Evolutionary conservation across 306 rosid genomes (phyloP), one percentile per base, ranked within the genome.

Genomic region (Myrica gale): DNA sequence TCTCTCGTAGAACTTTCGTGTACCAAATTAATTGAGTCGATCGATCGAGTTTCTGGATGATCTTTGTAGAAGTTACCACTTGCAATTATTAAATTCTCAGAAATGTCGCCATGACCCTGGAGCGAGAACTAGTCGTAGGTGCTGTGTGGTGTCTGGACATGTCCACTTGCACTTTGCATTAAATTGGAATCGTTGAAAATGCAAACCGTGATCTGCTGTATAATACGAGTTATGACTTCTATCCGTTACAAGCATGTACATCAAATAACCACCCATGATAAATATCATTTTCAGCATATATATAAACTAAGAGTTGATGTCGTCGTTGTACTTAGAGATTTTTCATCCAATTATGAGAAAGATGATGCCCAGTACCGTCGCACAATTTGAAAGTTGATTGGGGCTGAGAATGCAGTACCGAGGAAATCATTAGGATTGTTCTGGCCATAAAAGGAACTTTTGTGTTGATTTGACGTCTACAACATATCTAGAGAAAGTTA

Each of bases 1-100:
- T 48, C 48, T 55, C 26, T 42, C 65, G 9, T 42, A 50, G 23
- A 81, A 75, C 58, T 79, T 78, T 62, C 86, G 76, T 37, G 74
- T 20, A 58, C 21, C 12, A 61, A 5, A 73, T 16, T 58, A 75
- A 61, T 54, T 45, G 69, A 60, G 23, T 26, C 51, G 43, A 71
- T 54, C 16, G 37, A 32, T 32, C 13, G 10, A 48, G 13, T 45
- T 58, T 44, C 62, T 1, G 60, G 81, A 71, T 72, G 74, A 83
- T 73, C 48, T 42, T 50, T 73, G 62, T 63, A 63, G 69, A 63
- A 63, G 8, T 12, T 26, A 2, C 16, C 44, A 37, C 5, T 61
- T 61, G 42, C 43, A 12, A 26, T 26, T 26, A 61, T 32, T 61
- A 26, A 61, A 61, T 37, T 61, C 20, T 61, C 8, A 32, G 41